Base-by-base conservation (phyloP, 352 stramenopile genomes). In the Globisporangium heterothallicum region DNA sequence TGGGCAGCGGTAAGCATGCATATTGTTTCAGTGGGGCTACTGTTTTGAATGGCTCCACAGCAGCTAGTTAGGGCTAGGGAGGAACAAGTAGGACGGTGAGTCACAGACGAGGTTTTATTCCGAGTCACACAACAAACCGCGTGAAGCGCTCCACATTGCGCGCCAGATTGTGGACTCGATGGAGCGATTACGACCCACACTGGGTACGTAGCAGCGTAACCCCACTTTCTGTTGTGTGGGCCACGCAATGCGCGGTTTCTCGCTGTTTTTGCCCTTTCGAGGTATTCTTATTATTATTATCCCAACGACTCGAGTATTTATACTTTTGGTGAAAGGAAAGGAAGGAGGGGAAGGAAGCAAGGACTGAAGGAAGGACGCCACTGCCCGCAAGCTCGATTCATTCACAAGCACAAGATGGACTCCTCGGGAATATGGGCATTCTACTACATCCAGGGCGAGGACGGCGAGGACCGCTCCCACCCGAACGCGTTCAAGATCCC, bases 391-490 rank as follows among this genome's bases (percentile, higher is more conserved):
- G 4, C 24, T 29, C 30, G 26, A n/a, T n/a, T 25, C 35, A 18
- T 25, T 43, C 51, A n/a, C 40, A 32, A 52, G 24, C 25, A 24
- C 27, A 47, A 55, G 56, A 64, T 65, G 61, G 42, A 63, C 41
- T 46, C 54, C 42, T 47, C 44, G 18, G 72, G 66, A 24, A 53
- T 88, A 36, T 93, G 83, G 83, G 80, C 74, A 43, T 93, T 93
- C 66, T 93, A 93, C 75, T 90, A 90, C 60, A 78, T 93, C 60
- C 83, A 93, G 65, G 83, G 79, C 14, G 83, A 93, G 61, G 83
- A 93, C 49, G 83, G 83, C 14, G 83, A 93, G 59, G 83, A 93
- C 49, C 74, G 81, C 30, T 74, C 74, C 42, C 83, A 93, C 58
- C 83, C 83, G 29, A 93, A 93, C 49, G 83, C 83, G 25, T 93